Evolutionary conservation across 768 basidiomycete species (phyloP), one percentile per base, ranked within the genome.

Genomic region (Fomitopsis serialis): DNA sequence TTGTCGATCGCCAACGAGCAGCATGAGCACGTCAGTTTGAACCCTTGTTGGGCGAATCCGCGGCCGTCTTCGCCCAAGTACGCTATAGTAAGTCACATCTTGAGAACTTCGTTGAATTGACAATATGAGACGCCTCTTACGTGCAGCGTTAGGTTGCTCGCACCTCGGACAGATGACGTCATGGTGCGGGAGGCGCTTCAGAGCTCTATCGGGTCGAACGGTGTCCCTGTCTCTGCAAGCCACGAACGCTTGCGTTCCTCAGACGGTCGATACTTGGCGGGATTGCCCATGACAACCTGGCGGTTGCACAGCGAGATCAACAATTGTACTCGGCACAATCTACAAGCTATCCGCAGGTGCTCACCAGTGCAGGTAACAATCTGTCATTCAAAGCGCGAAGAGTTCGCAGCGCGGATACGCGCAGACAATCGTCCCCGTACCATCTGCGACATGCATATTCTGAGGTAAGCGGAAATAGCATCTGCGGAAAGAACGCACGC

Each of bases 21-120:
- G 2, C 34, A 23, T 1, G 57, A 56, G 55, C 81, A 83, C 36
- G 29, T 22, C 1, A 59, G 45, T 2, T 32, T 59, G 53, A 82
- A 82, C 0, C 61, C 63, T 19, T 64, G 63, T 53, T 81, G 79
- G 0, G 76, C 62, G 48, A 80, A 83, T 0, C 82, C 82, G 1
- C 70, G 73, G 0, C 74, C 77, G 0, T 62, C 54, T 6, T 58
- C 60, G 3, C 65, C 74, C 50, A 76, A 56, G 35, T 75, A 74
- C 1, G 72, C 80, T 82, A 25, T 52, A 36, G 15, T 17, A 17
- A 22, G 17, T 17, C 23, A 34, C 29, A 29, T 8, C 19, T 21
- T n/a, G n/a, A n/a, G n/a, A 32, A 32, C 11, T 32, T 32, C 5
- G 29, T n/a, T n/a, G 29, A 11, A 17, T 15, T 15, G 19, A 6